These are phyloP conservation scores for Chaetomium strumarium DNA, from an alignment of 2,329 filamentous ascomycete species.

Conservation along the genomic window DNA sequence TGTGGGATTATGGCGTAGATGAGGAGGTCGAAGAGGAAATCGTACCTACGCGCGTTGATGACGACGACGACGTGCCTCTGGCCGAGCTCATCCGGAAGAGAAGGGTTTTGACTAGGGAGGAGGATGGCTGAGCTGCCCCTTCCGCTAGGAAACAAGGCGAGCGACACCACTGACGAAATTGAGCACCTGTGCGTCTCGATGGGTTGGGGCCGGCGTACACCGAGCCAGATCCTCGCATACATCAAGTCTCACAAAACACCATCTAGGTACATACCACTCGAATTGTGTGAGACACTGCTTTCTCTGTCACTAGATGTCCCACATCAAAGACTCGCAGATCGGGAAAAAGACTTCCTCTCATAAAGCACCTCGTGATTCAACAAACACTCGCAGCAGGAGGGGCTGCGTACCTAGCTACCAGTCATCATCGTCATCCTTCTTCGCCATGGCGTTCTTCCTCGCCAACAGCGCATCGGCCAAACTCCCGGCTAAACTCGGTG, in stretches of 20 bases:
- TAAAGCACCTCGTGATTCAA: background rate
- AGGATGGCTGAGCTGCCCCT: slow-evolving; percentile 12
- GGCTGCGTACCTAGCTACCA: slow-evolving; percentile 43
- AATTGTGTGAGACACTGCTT: no score
- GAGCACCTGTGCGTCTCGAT: no score
- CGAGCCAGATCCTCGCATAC: no score
- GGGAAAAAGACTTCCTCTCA: background rate
- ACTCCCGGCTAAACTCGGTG: slow-evolving; percentile 64
- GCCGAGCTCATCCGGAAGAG: slow-evolving; percentile 59
- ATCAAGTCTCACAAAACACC: no score
- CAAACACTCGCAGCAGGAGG: background rate
- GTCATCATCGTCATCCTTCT: slow-evolving; percentile 64
- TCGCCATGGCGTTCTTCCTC: slow-evolving; percentile 70
- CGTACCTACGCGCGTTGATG: slow-evolving; percentile 27
- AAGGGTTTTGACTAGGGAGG: slow-evolving; percentile 19
- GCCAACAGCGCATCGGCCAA: slow-evolving; percentile 74
- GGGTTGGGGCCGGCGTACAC: no score
- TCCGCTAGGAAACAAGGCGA: background rate
- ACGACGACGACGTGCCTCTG: slow-evolving; percentile 61
- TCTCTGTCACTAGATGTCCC: no score
- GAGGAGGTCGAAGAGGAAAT: slow-evolving; percentile 56
- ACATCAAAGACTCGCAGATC: no score
- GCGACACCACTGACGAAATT: background rate
- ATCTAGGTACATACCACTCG: no score
- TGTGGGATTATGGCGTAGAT: slow-evolving; percentile 75